These are phyloP conservation scores for Saccharomycopsis vini DNA, from an alignment of 805 yeast genomes.

Conservation along the genomic window DNA sequence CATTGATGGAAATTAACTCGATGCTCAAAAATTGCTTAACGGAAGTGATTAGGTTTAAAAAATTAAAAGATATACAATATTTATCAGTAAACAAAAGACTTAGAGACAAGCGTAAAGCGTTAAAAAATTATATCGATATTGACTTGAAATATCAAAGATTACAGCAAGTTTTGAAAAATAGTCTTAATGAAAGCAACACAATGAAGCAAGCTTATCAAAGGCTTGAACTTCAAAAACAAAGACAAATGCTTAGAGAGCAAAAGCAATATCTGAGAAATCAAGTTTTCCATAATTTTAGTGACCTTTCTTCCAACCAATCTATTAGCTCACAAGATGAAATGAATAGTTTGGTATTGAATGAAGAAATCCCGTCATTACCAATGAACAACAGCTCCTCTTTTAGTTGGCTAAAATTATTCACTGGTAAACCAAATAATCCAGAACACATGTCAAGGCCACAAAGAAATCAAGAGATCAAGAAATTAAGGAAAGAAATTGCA, in stretches of 20 bases:
- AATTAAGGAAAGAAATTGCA: slow-evolving; percentile 28
- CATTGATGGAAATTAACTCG: slow-evolving; percentile 28
- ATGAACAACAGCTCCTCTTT: neutral
- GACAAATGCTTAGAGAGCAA: slow-evolving; percentile 20
- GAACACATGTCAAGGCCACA: slow-evolving; percentile 27
- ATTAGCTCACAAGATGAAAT: neutral
- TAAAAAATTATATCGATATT: slow-evolving; percentile 27
- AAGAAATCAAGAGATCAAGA: slow-evolving; percentile 30
- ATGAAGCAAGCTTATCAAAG: slow-evolving; percentile 26
- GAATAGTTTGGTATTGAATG: slow-evolving; percentile 1
- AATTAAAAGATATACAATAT: slow-evolving; percentile 45
- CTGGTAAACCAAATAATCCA: slow-evolving; percentile 14
- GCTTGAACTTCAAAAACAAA: slow-evolving; percentile 24
- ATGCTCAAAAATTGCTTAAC: slow-evolving; percentile 28
- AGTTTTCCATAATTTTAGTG: slow-evolving; percentile 17
- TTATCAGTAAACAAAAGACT: slow-evolving; percentile 33
- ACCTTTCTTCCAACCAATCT: neutral
- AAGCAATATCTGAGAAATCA: slow-evolving; percentile 26
- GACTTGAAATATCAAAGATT: slow-evolving; percentile 27
- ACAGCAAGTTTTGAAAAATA: slow-evolving; percentile 28
- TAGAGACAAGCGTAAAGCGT: slow-evolving; percentile 26
- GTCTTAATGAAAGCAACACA: slow-evolving; percentile 30
- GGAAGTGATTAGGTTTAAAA: slow-evolving; percentile 50
- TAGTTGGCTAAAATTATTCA: slow-evolving; percentile 15
- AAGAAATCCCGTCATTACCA: neutral